These are phyloP conservation scores for Ophiostoma angusticollis DNA, from an alignment of 2,329 filamentous ascomycete genomes.

Conservation along the genomic window DNA sequence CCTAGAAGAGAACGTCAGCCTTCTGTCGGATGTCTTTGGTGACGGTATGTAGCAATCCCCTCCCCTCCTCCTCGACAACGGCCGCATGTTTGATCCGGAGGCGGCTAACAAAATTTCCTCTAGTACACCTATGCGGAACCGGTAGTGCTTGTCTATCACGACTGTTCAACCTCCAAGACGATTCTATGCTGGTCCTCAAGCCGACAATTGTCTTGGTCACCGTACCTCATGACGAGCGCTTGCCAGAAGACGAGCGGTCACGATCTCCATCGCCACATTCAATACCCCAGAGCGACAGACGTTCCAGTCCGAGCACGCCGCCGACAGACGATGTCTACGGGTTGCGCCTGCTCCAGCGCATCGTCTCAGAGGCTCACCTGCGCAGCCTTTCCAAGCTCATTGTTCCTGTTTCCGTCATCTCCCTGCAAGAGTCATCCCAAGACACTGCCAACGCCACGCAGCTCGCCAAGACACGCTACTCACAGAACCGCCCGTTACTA, in stretches of 20 bases:
- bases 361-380: conserved; percentile 45
- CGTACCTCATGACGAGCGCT: conserved; percentile 37
- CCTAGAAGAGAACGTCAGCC: conserved; percentile 32
- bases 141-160: conserved; percentile 41
- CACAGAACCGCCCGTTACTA: conserved; percentile 35
- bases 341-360: conserved; percentile 39
- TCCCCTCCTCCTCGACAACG: neutral
- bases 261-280: conserved; percentile 34
- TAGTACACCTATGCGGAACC: conserved; percentile 42
- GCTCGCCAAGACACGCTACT: neutral
- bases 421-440: conserved; percentile 22
- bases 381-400: conserved; percentile 43
- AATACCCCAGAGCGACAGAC: conserved; percentile 22
- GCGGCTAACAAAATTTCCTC: neutral
- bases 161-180: conserved; percentile 40
- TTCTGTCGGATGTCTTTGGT: conserved; percentile 41
- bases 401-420: conserved; percentile 42
- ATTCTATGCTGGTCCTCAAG: conserved; percentile 36
- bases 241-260: conserved; percentile 22
- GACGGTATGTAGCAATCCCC: conserved; percentile 30
- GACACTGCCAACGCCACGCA: neutral
- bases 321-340: conserved; percentile 41
- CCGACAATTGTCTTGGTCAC: conserved; percentile 47
- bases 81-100: too few relatives aligned
- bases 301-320: conserved; percentile 19